These are phyloP conservation scores for Aquanectria penicillioides DNA, from an alignment of 2,329 filamentous ascomycete genomes.

Conservation along the genomic window DNA sequence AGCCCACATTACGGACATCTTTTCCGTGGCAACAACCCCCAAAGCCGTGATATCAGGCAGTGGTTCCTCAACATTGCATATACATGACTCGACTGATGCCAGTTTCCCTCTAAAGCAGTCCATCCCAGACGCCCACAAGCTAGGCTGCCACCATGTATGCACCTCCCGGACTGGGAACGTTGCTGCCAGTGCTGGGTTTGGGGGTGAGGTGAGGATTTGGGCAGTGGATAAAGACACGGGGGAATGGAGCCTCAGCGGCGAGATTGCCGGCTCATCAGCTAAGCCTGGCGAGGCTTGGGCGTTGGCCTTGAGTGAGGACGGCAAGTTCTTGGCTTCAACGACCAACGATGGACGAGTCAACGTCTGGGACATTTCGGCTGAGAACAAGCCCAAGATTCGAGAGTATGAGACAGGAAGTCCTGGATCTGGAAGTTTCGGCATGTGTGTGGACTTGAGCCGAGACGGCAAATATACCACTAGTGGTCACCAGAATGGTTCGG, in stretches of 20 bases:
- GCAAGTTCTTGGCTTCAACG: slow-evolving; percentile 85
- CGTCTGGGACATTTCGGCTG: slow-evolving; percentile 78
- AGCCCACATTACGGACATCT: slow-evolving; percentile 89
- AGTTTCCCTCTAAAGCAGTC: slow-evolving; percentile 83
- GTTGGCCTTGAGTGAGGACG: slow-evolving; percentile 84
- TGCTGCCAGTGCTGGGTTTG: slow-evolving; percentile 88
- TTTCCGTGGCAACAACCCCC: slow-evolving; percentile 80
- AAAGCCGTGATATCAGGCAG: slow-evolving; percentile 83
- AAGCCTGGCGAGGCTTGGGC: slow-evolving; percentile 86
- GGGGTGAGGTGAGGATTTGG: slow-evolving; percentile 90
- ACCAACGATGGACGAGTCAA: slow-evolving; percentile 89
- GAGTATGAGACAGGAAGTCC: slow-evolving; percentile 81
- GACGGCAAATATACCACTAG: slow-evolving; percentile 90
- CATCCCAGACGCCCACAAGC: slow-evolving; percentile 80
- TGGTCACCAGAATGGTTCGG: slow-evolving; percentile 89
- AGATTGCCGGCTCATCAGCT: slow-evolving; percentile 55
- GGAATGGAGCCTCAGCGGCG: slow-evolving; percentile 58
- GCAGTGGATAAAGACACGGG: slow-evolving; percentile 64
- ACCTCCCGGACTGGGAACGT: slow-evolving; percentile 74
- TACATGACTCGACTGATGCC: slow-evolving; percentile 78
- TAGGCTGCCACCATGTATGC: slow-evolving; percentile 91
- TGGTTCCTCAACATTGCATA: slow-evolving; percentile 82
- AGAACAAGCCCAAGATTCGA: slow-evolving; percentile 71
- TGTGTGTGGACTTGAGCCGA: slow-evolving; percentile 81
- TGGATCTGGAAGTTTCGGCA: slow-evolving; percentile 87